Evolutionary conservation across 306 rosid species (phyloP).

Genomic region (Leucaena leucocephala): DNA sequence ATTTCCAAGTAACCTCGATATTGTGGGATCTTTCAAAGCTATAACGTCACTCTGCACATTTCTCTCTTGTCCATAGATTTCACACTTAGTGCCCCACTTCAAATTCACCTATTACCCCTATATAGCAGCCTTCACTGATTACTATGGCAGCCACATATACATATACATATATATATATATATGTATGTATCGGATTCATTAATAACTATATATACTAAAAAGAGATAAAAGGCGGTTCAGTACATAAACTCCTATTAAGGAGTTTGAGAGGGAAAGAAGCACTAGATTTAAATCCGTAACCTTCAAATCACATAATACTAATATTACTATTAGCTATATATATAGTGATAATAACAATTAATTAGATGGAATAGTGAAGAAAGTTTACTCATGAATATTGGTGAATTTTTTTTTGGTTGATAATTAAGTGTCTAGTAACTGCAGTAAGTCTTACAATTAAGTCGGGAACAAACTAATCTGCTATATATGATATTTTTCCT

Average conservation of each 20-base stretch:
- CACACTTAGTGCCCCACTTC: slow-evolving; percentile 55
- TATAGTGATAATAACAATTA: slow-evolving; percentile 16
- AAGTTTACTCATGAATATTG: background rate
- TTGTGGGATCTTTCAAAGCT: slow-evolving; percentile 47
- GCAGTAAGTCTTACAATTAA: background rate
- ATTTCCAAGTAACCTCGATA: slow-evolving; percentile 30
- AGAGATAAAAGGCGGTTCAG: too few relatives aligned
- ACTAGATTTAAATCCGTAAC: too few relatives aligned
- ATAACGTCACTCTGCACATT: slow-evolving; percentile 54
- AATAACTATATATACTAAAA: slow-evolving; percentile 16
- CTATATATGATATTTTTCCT: background rate
- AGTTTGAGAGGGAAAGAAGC: too few relatives aligned
- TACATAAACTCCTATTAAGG: too few relatives aligned
- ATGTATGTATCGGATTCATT: slow-evolving; percentile 30
- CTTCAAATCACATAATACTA: too few relatives aligned
- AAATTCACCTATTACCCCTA: slow-evolving; percentile 36
- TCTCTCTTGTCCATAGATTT: slow-evolving; percentile 38
- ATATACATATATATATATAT: background rate
- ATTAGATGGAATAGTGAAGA: slow-evolving; percentile 18
- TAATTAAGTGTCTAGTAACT: background rate
- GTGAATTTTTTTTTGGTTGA: background rate
- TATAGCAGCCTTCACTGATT: slow-evolving; percentile 41
- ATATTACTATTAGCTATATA: too few relatives aligned
- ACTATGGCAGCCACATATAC: slow-evolving; percentile 35
- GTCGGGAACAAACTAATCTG: background rate